These are phyloP conservation scores for Tricholoma saponaceum DNA, from an alignment of 768 basidiomycete genomes.

Conservation along the genomic window DNA sequence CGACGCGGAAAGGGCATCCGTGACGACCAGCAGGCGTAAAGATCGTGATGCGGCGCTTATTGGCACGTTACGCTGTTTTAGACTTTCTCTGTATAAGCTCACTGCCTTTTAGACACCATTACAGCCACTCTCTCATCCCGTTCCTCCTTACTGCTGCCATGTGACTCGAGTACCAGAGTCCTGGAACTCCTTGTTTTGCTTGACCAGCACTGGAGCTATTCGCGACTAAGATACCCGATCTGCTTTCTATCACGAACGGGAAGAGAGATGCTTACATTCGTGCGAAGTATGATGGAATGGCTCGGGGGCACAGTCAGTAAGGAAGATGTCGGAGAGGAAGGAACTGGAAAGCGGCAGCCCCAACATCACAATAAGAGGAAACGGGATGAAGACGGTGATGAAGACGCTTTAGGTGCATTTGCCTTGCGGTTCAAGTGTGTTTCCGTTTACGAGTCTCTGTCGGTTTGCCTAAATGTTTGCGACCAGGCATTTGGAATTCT, in stretches of 20 bases:
- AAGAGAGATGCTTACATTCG: conserved; percentile 90
- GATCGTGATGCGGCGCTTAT: conserved; percentile 89
- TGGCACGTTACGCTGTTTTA: conserved; percentile 37
- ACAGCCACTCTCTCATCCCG: conserved; percentile 78
- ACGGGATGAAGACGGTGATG: conserved; percentile 68
- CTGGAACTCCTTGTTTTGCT: conserved; percentile 93
- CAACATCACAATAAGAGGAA: conserved; percentile 43
- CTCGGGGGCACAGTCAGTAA: conserved; percentile 93
- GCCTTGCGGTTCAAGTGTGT: conserved; percentile 85
- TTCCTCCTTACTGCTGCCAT: conserved; percentile 84
- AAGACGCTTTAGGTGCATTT: conserved; percentile 81
- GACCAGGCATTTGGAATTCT: conserved; percentile 85
- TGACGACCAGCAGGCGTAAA: conserved; percentile 82
- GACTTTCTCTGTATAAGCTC: conserved; percentile 2
- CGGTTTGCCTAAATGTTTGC: neutral
- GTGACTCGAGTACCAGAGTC: conserved; percentile 91
- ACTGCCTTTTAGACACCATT: conserved; percentile 63
- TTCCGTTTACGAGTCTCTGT: neutral
- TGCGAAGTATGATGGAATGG: conserved; percentile 98
- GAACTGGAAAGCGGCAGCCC: conserved; percentile 44
- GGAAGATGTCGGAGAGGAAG: conserved; percentile 85
- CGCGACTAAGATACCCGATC: conserved; percentile 79
- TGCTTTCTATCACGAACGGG: conserved; percentile 92
- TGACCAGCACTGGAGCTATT: conserved; percentile 97
- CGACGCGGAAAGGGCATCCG: conserved; percentile 79